Percentiles rank a stretch among this genome's conserved stretches.
Conservation (phyloP, 2,329 filamentous ascomycete species). For the Fonsecaea nubica region DNA sequence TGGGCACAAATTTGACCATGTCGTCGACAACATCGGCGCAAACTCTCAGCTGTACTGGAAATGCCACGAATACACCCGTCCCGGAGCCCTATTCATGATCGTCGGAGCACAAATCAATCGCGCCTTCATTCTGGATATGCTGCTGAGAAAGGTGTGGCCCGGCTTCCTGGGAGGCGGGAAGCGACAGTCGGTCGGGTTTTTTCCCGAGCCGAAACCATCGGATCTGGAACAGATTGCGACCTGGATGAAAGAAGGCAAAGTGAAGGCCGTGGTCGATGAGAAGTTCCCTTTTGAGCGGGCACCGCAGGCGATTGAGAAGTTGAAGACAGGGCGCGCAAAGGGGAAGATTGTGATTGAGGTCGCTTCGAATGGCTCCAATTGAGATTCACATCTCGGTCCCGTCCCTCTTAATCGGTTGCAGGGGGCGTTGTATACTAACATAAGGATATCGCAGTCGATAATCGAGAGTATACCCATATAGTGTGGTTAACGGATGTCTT, state of each 20-base stretch:
- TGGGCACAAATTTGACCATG: conserved; percentile 58
- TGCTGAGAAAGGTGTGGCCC: conserved; percentile 52
- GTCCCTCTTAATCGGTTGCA: no score
- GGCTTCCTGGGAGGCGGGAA: conserved; percentile 58
- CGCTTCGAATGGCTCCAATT: neutral
- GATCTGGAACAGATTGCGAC: conserved; percentile 58
- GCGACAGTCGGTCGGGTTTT: conserved; percentile 45
- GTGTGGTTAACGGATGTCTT: no score
- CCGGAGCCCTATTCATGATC: conserved; percentile 59
- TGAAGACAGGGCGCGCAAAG: conserved; percentile 62
- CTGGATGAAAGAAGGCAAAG: conserved; percentile 65
- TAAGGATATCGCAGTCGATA: no score
- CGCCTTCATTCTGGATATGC: conserved; percentile 29
- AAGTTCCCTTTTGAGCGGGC: conserved; percentile 63
- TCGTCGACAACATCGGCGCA: conserved; percentile 64
- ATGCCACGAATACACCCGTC: conserved; percentile 59
- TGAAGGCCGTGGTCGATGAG: conserved; percentile 64
- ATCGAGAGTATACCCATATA: no score
- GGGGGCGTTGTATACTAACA: neutral
- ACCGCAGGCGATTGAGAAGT: conserved; percentile 62
- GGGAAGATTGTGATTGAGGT: conserved; percentile 65
- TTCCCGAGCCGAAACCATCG: conserved; percentile 49
- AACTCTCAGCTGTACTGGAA: conserved; percentile 61
- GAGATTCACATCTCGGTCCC: neutral
- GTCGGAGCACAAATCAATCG: conserved; percentile 42